These are phyloP conservation scores for Penicillium freii DNA, from an alignment of 2,329 filamentous ascomycete species.

Conservation along the genomic window DNA sequence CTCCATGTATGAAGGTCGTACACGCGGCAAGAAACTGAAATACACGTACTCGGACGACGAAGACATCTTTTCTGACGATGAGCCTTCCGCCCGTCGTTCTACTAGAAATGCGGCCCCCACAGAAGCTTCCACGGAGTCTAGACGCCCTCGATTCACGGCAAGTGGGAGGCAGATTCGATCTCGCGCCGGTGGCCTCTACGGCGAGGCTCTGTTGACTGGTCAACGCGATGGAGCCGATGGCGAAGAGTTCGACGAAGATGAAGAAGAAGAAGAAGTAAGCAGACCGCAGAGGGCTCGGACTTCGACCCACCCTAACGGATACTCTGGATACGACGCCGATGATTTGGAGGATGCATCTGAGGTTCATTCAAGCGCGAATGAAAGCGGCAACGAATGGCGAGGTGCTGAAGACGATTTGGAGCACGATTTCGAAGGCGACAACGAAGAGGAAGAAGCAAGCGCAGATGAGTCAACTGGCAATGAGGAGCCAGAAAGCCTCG, in stretches of 20 bases:
- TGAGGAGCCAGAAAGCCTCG: conserved; percentile 60
- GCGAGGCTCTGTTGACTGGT: conserved; percentile 56
- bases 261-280: conserved; percentile 44
- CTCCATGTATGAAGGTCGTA: conserved; percentile 93
- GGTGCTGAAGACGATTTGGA: conserved; percentile 74
- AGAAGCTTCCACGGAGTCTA: conserved; percentile 68
- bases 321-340: conserved; percentile 58
- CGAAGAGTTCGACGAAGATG: conserved; percentile 34
- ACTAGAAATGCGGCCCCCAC: conserved; percentile 65
- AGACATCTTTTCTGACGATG: conserved; percentile 62
- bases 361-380: conserved; percentile 54
- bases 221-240: conserved; percentile 48
- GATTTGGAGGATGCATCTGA: conserved; percentile 68
- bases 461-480: conserved; percentile 48
- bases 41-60: conserved; percentile 95
- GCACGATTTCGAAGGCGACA: conserved; percentile 60
- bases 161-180: conserved; percentile 77
- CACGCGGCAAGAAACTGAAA: conserved; percentile 90
- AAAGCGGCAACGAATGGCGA: conserved; percentile 66
- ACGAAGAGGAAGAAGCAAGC: conserved; percentile 42
- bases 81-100: conserved; percentile 63
- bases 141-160: conserved; percentile 68
- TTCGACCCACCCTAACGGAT: conserved; percentile 34
- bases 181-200: conserved; percentile 55
- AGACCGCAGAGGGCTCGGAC: conserved; percentile 40